phyloP scores from a whole-genome alignment of 192 early-diverging fungal species.

The Coemansia furcata region DNA sequence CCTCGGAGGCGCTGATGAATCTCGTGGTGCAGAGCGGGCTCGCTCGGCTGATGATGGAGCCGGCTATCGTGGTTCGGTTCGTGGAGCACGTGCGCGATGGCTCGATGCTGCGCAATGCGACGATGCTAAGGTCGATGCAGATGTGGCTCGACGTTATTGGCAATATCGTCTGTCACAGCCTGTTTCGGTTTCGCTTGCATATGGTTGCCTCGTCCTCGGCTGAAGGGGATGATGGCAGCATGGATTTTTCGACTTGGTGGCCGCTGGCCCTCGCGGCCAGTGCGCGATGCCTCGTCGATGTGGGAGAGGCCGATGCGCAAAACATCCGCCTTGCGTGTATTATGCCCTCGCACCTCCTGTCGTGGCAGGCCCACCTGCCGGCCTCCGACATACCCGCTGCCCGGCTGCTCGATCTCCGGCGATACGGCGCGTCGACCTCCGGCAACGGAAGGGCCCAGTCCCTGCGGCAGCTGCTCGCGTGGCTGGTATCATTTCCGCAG shows the following conservation, averaged over 20 bases:
- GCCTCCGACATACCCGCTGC: background rate
- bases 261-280: conserved; percentile 22
- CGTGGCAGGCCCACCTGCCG: conserved; percentile 26
- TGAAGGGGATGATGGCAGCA: background rate
- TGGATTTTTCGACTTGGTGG: conserved; percentile 30
- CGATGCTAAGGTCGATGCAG: conserved; percentile 16
- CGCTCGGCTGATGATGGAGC: conserved; percentile 22
- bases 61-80: conserved; percentile 3
- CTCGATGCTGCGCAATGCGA: background rate
- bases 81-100: background rate
- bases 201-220: background rate
- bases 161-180: conserved; percentile 24
- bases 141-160: conserved; percentile 47
- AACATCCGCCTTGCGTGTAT: conserved; percentile 14
- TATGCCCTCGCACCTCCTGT: conserved; percentile 27
- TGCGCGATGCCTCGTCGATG: conserved; percentile 9
- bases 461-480: background rate
- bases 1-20: conserved; percentile 30
- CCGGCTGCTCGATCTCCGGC: background rate
- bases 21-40: conserved; percentile 24
- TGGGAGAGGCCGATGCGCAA: background rate
- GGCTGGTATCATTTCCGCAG: conserved; percentile 8
- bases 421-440: background rate
- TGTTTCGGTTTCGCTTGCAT: conserved; percentile 25
- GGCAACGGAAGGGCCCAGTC: background rate